Evolutionary conservation across 495 filamentous ascomycete species (phyloP).

Genomic region (Hypoxylon perforatum): DNA sequence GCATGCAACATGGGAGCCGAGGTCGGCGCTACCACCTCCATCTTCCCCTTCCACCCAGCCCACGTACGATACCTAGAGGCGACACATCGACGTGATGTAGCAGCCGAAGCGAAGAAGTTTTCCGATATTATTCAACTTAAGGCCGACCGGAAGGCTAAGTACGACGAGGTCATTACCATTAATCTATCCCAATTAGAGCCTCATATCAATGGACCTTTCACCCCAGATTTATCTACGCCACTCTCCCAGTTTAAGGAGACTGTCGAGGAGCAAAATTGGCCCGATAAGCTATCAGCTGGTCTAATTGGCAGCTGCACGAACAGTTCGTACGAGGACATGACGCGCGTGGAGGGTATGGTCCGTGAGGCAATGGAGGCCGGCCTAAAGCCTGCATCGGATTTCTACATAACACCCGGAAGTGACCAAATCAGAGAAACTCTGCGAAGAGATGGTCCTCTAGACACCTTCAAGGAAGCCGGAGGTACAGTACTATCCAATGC

Average conservation of each 20-base stretch:
- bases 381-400: constrained; percentile 85
- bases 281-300: constrained; percentile 86
- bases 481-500: constrained; percentile 94
- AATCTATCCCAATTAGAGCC: constrained; percentile 91
- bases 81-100: constrained; percentile 81
- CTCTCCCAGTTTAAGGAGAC: constrained; percentile 86
- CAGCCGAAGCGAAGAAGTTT: constrained; percentile 67
- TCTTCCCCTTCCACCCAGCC: constrained; percentile 73
- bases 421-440: constrained; percentile 97
- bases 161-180: constrained; percentile 93
- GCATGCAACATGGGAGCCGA: constrained; percentile 90
- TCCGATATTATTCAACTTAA: constrained; percentile 53
- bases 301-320: constrained; percentile 99
- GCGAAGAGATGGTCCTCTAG: constrained; percentile 83
- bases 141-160: constrained; percentile 83
- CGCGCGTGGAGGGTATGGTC: constrained; percentile 88
- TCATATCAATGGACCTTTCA: constrained; percentile 97
- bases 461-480: constrained; percentile 87
- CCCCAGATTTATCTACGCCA: constrained; percentile 92
- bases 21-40: constrained; percentile 94
- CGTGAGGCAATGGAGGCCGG: constrained; percentile 89
- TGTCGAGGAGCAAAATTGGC: constrained; percentile 87
- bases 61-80: constrained; percentile 78
- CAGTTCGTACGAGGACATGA: constrained; percentile 98
- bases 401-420: constrained; percentile 95